Evolutionary conservation across 2,329 filamentous ascomycete species (phyloP).

Genomic region (Neonectria neomacrospora): DNA sequence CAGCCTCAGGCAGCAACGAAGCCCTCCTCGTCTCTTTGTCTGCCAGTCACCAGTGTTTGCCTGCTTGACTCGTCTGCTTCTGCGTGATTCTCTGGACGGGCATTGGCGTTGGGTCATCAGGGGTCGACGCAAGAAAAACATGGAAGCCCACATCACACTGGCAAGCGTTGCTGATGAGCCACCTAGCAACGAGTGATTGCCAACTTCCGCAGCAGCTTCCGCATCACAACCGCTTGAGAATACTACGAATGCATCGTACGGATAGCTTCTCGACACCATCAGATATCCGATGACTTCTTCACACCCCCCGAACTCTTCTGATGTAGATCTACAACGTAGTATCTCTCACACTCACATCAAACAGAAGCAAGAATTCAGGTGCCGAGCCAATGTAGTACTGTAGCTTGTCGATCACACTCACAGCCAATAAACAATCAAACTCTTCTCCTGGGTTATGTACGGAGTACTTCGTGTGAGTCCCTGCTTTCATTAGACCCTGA

Average conservation of each 20-base stretch:
- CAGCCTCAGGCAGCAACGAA: constrained; percentile 43
- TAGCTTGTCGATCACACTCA: background rate
- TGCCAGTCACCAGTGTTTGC: background rate
- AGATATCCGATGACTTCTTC: background rate
- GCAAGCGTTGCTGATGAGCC: background rate
- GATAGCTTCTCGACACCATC: background rate
- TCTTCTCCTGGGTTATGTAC: background rate
- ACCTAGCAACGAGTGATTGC: background rate
- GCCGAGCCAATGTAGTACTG: background rate
- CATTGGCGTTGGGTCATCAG: background rate
- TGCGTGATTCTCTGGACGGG: background rate
- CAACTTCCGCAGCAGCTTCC: too few relatives aligned
- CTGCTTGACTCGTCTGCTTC: background rate
- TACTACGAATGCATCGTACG: background rate
- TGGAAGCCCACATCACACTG: background rate
- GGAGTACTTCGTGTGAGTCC: background rate
- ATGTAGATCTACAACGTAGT: too few relatives aligned
- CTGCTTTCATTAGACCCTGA: background rate
- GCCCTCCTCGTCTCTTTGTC: background rate
- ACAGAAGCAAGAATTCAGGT: background rate
- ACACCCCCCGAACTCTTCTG: background rate
- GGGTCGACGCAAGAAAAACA: background rate
- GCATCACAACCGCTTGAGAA: background rate
- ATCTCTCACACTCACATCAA: background rate
- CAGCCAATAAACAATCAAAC: background rate